Base-by-base conservation (phyloP, 352 stramenopile genomes). In the Phytophthora vignae region DNA sequence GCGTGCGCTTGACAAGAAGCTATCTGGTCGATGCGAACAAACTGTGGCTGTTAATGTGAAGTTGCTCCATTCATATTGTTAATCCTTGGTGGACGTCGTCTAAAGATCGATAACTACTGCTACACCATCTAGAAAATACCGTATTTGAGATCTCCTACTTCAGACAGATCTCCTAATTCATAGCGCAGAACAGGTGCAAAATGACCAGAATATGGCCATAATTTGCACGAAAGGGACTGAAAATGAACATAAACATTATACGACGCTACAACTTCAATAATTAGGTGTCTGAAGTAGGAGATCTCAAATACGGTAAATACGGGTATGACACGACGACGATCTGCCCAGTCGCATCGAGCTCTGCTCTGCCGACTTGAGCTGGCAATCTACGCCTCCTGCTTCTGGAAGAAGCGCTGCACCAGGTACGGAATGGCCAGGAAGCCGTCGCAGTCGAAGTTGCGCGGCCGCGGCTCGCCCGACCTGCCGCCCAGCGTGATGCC, bases 401-500 rank as follows among this genome's bases (percentile, higher is more conserved):
- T 74, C 12, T 65, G 73, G 52, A 87, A 77, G 55, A 87, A 87
- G 27, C 69, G 69, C 68, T 87, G 69, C 55, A 85, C 53, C 49
- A 85, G 56, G 65, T 81, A 76, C 42, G 79, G 79, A 48, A 85
- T 84, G 19, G 71, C 75, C 40, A 83, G 75, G 27, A 71, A 80
- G 22, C 76, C 76, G 54, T 76, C 77, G 25, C 79, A 87, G 25
- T 62, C 64, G 25, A 75, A 55, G 33, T 77, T 71, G 10, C 75
- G 74, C 38, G 55, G 61, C 9, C 71, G 77, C 7, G 61, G 57
- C 31, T 74, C 31, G 31, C 7, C 79, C n/a, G 55, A 58, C 55
- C 76, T 82, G 36, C 56, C 63, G 31, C 76, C 76, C 11, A 80
- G 21, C 15, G 81, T 72, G 65, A 88, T 77, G 52, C 40, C 40